Evolutionary conservation across 2,329 filamentous ascomycete species (phyloP).

Genomic region (Phialocephala sp.): DNA sequence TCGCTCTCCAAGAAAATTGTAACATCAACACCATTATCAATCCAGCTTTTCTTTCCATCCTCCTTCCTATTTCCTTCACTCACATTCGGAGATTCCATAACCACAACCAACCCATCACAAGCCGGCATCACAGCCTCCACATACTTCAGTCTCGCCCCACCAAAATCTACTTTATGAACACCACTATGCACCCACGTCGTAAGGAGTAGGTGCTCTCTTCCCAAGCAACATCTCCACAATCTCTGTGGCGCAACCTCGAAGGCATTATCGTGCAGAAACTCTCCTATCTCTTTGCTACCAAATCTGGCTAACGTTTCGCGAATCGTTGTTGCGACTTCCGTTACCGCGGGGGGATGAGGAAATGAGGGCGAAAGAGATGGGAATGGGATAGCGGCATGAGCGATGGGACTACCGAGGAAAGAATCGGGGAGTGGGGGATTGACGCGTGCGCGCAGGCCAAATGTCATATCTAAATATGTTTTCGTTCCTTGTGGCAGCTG

Average conservation of each 20-base stretch:
- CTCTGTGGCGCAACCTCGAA: conserved; percentile 53
- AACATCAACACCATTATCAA: conserved; percentile 45
- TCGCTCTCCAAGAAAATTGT: conserved; percentile 43
- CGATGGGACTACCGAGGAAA: conserved; percentile 53
- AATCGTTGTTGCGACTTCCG: conserved; percentile 42
- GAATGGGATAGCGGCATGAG: conserved; percentile 46
- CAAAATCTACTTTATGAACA: conserved; percentile 49
- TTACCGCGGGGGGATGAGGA: conserved; percentile 22
- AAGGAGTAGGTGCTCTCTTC: conserved; percentile 48
- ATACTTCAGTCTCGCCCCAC: conserved; percentile 36
- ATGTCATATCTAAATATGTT: conserved; percentile 47
- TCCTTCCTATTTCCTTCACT: neutral
- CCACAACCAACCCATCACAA: conserved; percentile 50
- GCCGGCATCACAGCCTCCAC: conserved; percentile 51
- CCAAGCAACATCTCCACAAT: conserved; percentile 54
- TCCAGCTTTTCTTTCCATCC: conserved; percentile 30
- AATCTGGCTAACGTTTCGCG: conserved; percentile 46
- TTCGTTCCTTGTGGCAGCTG: conserved; percentile 34
- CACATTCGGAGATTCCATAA: conserved; percentile 44
- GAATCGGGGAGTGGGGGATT: conserved; percentile 47
- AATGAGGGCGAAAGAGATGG: conserved; percentile 6
- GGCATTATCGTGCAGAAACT: conserved; percentile 50
- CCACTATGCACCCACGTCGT: conserved; percentile 51
- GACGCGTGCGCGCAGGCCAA: conserved; percentile 49
- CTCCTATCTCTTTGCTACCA: conserved; percentile 46